These are phyloP conservation scores for Glomus cerebriforme DNA, from an alignment of 192 early-diverging fungal species.

Conservation along the genomic window DNA sequence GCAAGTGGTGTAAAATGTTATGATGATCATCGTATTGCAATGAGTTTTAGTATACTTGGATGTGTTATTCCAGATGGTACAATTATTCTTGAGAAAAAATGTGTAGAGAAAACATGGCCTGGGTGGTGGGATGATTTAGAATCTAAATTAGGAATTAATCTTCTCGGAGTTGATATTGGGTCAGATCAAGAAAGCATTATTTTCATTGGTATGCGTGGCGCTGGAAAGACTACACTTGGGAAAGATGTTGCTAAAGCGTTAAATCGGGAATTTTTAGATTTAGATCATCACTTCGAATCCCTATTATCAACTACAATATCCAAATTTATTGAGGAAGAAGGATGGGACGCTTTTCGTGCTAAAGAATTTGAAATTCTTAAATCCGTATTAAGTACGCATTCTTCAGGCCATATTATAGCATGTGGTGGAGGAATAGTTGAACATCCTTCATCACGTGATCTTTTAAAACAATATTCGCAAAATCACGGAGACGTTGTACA, in stretches of 20 bases:
- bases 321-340: constrained; percentile 72
- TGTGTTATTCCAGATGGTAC: constrained; percentile 73
- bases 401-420: constrained; percentile 72
- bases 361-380: constrained; percentile 74
- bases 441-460: constrained; percentile 62
- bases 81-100: constrained; percentile 89
- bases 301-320: constrained; percentile 72
- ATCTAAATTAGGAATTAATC: constrained; percentile 68
- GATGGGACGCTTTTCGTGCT: constrained; percentile 87
- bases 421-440: constrained; percentile 98
- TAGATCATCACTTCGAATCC: constrained; percentile 83
- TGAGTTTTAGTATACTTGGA: constrained; percentile 90
- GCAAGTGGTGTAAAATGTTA: constrained; percentile 85
- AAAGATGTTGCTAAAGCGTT: constrained; percentile 67
- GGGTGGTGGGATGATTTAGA: constrained; percentile 97
- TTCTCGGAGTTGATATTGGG: constrained; percentile 59
- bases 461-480: constrained; percentile 63
- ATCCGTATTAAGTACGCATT: constrained; percentile 57
- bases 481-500: constrained; percentile 73
- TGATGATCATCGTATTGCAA: constrained; percentile 98
- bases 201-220: constrained; percentile 99
- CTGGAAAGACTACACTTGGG: constrained; percentile 91
- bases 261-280: constrained; percentile 79
- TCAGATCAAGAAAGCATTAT: constrained; percentile 58
- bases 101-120: constrained; percentile 99